Base-by-base conservation (phyloP, 1,139 yeast species). In the Candida anutae region DNA sequence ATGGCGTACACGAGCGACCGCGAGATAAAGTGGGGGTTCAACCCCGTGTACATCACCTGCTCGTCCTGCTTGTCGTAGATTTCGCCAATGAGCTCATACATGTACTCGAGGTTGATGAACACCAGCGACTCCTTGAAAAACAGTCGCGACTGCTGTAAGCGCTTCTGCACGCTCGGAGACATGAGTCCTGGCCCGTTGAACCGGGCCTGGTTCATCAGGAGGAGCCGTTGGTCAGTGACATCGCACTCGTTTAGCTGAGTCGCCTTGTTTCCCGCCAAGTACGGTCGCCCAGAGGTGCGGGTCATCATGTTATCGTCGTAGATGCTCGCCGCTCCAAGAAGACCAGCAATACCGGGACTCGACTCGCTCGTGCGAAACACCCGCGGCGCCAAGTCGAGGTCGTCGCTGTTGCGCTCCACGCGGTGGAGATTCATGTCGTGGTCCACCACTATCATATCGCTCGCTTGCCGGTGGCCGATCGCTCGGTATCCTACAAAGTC, bases 241-340 rank as follows among this genome's bases (percentile, higher is more conserved):
- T n/a, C n/a, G n/a, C n/a, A n/a, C n/a, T n/a, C n/a, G n/a, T n/a
- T n/a, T n/a, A n/a, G n/a, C n/a, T n/a, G n/a, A n/a, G n/a, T n/a
- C n/a, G n/a, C n/a, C n/a, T n/a, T n/a, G n/a, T n/a, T n/a, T n/a
- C n/a, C n/a, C n/a, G n/a, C n/a, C n/a, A n/a, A n/a, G n/a, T n/a
- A n/a, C n/a, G n/a, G n/a, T n/a, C n/a, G n/a, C n/a, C n/a, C n/a
- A n/a, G n/a, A n/a, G 19, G 19, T 17, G 8, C 10, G 8, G 19
- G 19, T 17, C 22, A 22, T 10, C 16, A 22, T 22, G 16, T 9
- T 22, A 5, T 22, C 24, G 16, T 22, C 24, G 11, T 22, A 22
- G 6, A 22, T 22, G 6, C 24, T 13, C 15, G 16, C 10, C 16
- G 24, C 16, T 5, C 24, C 24, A 15, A 22, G 12, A 13, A 15